These are phyloP conservation scores for Coccomyxa subellipsoidea DNA, from an alignment of 163 green algal genomes.

Conservation along the genomic window DNA sequence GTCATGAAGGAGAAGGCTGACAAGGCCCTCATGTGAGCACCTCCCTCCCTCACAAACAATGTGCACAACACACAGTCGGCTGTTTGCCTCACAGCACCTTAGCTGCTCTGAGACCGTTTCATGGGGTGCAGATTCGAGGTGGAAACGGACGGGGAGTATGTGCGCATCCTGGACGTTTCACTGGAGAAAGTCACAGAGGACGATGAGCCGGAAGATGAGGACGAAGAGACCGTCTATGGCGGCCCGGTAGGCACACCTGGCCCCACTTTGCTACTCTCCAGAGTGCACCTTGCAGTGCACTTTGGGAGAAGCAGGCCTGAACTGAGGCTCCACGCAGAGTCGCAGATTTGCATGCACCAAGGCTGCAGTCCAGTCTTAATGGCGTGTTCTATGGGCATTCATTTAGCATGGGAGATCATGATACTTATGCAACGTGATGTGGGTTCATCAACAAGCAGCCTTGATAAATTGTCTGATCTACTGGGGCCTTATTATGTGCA, in stretches of 20 bases:
- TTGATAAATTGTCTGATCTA: background rate
- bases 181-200: background rate
- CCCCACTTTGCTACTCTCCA: background rate
- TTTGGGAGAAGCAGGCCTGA: too few relatives aligned
- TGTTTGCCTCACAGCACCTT: too few relatives aligned
- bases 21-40: constrained; percentile 1
- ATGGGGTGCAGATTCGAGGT: background rate
- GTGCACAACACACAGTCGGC: too few relatives aligned
- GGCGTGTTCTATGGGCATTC: too few relatives aligned
- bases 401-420: too few relatives aligned
- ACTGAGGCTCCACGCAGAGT: too few relatives aligned
- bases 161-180: constrained; percentile 1
- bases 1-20: background rate
- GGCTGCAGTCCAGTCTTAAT: too few relatives aligned
- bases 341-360: too few relatives aligned
- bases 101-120: too few relatives aligned
- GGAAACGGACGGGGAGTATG: background rate
- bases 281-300: background rate
- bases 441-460: too few relatives aligned
- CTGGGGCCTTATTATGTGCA: too few relatives aligned
- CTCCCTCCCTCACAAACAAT: background rate
- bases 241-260: background rate
- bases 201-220: background rate
- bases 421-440: too few relatives aligned
- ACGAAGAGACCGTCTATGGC: background rate